Evolutionary conservation across 805 yeast species (phyloP), one percentile per base, ranked within the genome.

Genomic region (Zygosaccharomyces bailii): DNA sequence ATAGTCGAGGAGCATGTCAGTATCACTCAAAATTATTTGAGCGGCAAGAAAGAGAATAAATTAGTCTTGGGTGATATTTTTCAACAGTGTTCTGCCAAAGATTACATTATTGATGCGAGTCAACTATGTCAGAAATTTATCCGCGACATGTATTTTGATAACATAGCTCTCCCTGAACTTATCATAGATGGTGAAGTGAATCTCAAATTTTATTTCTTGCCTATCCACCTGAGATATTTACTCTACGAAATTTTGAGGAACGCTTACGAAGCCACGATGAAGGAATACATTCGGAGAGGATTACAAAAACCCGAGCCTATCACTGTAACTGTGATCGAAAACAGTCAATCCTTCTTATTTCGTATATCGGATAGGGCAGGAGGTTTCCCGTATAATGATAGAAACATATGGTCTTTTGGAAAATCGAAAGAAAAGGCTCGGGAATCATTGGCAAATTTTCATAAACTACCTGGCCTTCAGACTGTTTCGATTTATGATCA

Each of bases 301-400:
- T 51, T 60, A 5, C 59, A 63, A 5, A 69, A 70, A 40, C 80
- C 88, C 2, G 82, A 84, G 1, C 87, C 96, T 0, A 80, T 91
- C n/a, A 69, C 67, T n/a, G 84, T 91, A 11, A 79, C 88, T 6
- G 76, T 91, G 7, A 73, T 86, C 1, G 76, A 82, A 49, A 78
- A 86, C 14, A 72, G 77, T 9, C 82, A 80, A 30, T 78, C 81
- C 37, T 81, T 87, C 20, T 70, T 82, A 3, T 84, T 91, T 61
- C 74, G 96, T 42, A 79, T 91, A 39, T 81, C 91, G 4, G 99
- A 91, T 64, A 82, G 77, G 53, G 97, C 96, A 2, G 97, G 97
- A 21, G 99, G 98, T 1, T 69, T 91, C 39, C 74, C 79, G 25
- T 70, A 85, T 27, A 71, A 73, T 11, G 64, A 62, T 29, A 54